Conservation (phyloP, 768 basidiomycete genomes). For the Kwoniella pini region DNA sequence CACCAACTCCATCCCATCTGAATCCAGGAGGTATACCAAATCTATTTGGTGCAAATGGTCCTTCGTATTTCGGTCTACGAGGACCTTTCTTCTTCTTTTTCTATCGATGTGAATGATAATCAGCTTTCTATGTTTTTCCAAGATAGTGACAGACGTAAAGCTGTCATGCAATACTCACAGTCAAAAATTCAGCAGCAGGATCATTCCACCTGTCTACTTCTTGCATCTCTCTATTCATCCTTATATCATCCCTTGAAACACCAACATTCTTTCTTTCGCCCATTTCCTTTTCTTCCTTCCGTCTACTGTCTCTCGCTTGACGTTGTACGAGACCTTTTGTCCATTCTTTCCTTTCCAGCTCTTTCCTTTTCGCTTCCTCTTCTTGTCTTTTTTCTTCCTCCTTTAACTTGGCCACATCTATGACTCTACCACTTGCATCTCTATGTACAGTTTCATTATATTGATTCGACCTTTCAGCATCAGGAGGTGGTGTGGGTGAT, state of each 20-base stretch:
- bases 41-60: slow-evolving; percentile 89
- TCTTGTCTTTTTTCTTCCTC: slow-evolving; percentile 82
- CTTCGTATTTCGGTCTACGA: slow-evolving; percentile 77
- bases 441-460: slow-evolving; percentile 79
- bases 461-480: slow-evolving; percentile 24
- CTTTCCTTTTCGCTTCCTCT: slow-evolving; percentile 78
- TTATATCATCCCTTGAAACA: slow-evolving; percentile 74
- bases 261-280: slow-evolving; percentile 66
- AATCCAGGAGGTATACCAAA: slow-evolving; percentile 94
- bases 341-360: slow-evolving; percentile 85
- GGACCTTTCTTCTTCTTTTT: slow-evolving; percentile 64
- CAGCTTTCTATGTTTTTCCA: slow-evolving; percentile 1
- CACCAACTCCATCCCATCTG: slow-evolving; percentile 98
- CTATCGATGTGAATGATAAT: slow-evolving; percentile 49
- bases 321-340: slow-evolving; percentile 91
- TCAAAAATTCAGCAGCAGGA: slow-evolving; percentile 92
- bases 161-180: slow-evolving; percentile 67
- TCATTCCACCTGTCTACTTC: slow-evolving; percentile 90
- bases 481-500: slow-evolving; percentile 26
- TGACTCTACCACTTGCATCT: slow-evolving; percentile 80
- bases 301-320: slow-evolving; percentile 71
- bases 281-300: slow-evolving; percentile 68
- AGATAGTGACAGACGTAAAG: neutral
- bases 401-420: slow-evolving; percentile 79
- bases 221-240: slow-evolving; percentile 81